Evolutionary conservation across 2,329 filamentous ascomycete species (phyloP).

Genomic region (Penicillium sp.): DNA sequence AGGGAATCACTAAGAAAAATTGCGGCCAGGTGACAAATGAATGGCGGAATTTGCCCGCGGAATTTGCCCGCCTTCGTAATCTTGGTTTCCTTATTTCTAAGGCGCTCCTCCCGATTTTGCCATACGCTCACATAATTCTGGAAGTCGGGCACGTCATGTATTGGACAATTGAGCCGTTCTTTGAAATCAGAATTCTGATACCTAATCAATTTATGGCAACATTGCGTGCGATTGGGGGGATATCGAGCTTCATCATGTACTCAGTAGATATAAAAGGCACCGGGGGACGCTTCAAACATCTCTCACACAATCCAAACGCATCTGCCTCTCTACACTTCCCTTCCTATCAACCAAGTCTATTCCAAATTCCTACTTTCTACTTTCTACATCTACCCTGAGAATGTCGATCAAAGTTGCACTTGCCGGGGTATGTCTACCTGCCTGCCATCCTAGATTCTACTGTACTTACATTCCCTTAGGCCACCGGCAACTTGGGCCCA

Average conservation of each 20-base stretch:
- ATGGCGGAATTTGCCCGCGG: too few relatives aligned
- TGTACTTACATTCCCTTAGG: slow-evolving; percentile 11
- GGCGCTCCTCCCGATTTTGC: background rate
- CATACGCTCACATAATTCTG: background rate
- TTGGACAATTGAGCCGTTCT: background rate
- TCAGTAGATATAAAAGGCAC: background rate
- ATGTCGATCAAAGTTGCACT: slow-evolving; percentile 7
- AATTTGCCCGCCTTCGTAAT: too few relatives aligned
- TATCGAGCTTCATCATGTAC: background rate
- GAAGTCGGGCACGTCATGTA: background rate
- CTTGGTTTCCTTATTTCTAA: too few relatives aligned
- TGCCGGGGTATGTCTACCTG: background rate
- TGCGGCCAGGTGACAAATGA: too few relatives aligned
- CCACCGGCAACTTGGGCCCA: slow-evolving; percentile 32
- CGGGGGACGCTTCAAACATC: background rate
- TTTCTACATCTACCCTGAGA: background rate
- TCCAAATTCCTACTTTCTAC: background rate
- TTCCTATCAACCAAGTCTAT: background rate
- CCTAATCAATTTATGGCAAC: background rate
- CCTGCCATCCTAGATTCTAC: background rate
- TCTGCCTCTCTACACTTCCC: background rate
- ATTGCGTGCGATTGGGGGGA: background rate
- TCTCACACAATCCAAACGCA: background rate
- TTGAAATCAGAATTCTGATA: background rate
- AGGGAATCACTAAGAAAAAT: too few relatives aligned